These are phyloP conservation scores for Candida hungchunana DNA, from an alignment of 805 yeast species.

Conservation along the genomic window DNA sequence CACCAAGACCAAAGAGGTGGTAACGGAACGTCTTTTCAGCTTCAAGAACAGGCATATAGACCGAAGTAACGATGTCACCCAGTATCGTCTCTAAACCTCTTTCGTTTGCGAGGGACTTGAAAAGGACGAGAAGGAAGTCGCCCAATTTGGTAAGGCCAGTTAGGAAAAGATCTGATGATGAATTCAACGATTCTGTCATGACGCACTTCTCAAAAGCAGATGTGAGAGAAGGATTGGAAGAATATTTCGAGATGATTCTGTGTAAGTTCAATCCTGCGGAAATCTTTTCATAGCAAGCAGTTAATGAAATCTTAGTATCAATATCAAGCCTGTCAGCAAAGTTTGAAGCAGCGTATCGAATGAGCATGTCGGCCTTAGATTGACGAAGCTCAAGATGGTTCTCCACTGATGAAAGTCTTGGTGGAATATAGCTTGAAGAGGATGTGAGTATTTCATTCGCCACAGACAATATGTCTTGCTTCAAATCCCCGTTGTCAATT, in stretches of 20 bases:
- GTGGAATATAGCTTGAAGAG: conserved; percentile 52
- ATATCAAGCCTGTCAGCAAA: conserved; percentile 34
- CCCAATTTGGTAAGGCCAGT: conserved; percentile 26
- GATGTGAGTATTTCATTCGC: conserved; percentile 55
- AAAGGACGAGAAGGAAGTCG: conserved; percentile 21
- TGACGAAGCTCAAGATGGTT: conserved; percentile 50
- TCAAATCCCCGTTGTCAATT: conserved; percentile 41
- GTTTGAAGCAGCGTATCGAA: conserved; percentile 42
- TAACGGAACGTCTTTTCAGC: conserved; percentile 37
- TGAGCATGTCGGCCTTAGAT: conserved; percentile 39
- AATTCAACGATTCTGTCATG: conserved; percentile 7
- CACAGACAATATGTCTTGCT: conserved; percentile 46
- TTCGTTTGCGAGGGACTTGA: conserved; percentile 17
- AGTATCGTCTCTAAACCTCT: conserved; percentile 18
- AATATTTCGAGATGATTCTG: conserved; percentile 8
- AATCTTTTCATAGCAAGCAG: conserved; percentile 39
- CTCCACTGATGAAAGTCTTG: conserved; percentile 44
- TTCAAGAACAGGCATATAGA: conserved; percentile 31
- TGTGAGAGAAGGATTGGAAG: conserved; percentile 1
- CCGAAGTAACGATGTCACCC: conserved; percentile 23
- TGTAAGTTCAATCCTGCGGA: conserved; percentile 36
- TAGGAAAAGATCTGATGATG: conserved; percentile 23
- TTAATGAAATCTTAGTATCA: conserved; percentile 35
- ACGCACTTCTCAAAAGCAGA: conserved; percentile 8
- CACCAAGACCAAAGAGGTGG: conserved; percentile 30